A percentile compares a stretch with the other conserved stretches of the same genome.
phyloP scores from a whole-genome alignment of 331 rosid genomes.

The Erythrophleum ivorense region DNA sequence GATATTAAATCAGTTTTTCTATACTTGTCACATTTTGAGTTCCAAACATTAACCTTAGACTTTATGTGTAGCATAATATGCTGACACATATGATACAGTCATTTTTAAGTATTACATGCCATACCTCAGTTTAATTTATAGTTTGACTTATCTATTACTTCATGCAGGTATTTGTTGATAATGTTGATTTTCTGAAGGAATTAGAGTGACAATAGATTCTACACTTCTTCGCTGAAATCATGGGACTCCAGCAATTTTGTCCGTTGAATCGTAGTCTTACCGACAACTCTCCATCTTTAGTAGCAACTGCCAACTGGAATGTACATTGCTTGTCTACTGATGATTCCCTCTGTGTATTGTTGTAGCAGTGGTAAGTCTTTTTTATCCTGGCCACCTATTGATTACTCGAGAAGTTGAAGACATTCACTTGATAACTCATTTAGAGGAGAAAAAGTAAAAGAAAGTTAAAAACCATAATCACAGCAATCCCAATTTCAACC shows the following conservation, averaged over 20 bases:
- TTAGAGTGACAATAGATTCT: constrained; percentile 41
- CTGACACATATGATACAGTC: neutral
- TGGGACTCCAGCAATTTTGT: constrained; percentile 20
- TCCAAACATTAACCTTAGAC: neutral
- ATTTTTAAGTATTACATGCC: constrained; percentile 3
- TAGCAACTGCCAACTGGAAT: neutral
- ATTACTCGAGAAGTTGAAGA: neutral
- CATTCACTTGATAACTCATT: constrained; percentile 22
- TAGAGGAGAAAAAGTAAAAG: neutral
- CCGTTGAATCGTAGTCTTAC: neutral
- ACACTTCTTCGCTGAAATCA: constrained; percentile 35
- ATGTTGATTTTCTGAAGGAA: constrained; percentile 59
- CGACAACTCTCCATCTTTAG: constrained; percentile 13
- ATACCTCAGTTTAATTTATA: constrained; percentile 1
- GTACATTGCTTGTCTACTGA: neutral
- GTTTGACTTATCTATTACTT: constrained; percentile 28
- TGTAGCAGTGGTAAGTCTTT: neutral
- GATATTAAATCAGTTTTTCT: neutral
- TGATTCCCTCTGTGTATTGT: neutral
- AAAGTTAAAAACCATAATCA: neutral
- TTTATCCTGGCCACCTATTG: neutral
- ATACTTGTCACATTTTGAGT: neutral
- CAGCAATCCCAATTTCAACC: neutral
- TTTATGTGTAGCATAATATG: neutral
- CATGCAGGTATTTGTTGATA: constrained; percentile 54